These are phyloP conservation scores for Phytopythium ostracodes DNA, from an alignment of 352 stramenopile genomes.

Conservation along the genomic window DNA sequence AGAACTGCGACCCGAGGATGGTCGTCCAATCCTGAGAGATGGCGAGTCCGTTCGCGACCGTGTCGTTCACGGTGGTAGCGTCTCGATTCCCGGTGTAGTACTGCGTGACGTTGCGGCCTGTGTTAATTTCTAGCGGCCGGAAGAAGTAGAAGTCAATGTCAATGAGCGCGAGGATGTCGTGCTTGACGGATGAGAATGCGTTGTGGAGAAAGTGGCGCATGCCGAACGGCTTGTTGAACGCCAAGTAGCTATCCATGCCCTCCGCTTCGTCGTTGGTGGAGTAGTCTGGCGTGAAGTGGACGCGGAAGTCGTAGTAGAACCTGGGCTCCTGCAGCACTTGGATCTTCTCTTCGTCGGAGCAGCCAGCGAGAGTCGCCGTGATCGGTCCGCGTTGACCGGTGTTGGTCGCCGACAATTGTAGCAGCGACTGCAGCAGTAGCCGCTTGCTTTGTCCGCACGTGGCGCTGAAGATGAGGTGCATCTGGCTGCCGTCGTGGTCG, in stretches of 20 bases:
- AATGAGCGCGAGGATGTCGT: conserved; percentile 34
- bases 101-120: conserved; percentile 27
- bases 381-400: conserved; percentile 39
- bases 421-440: conserved; percentile 28
- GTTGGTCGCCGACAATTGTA: conserved; percentile 35
- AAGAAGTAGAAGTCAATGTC: conserved; percentile 41
- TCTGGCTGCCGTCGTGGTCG: conserved; percentile 23
- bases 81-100: conserved; percentile 39
- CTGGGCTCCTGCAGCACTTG: conserved; percentile 26
- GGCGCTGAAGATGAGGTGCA: conserved; percentile 52
- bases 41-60: conserved; percentile 28
- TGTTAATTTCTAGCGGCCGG: conserved; percentile 37
- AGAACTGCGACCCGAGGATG: conserved; percentile 36
- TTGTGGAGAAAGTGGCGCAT: conserved; percentile 48
- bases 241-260: conserved; percentile 36
- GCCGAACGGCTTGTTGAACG: conserved; percentile 52
- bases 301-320: conserved; percentile 51
- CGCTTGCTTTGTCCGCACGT: conserved; percentile 35
- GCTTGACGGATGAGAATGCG: conserved; percentile 29
- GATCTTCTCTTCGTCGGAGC: conserved; percentile 21
- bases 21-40: conserved; percentile 44
- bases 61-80: conserved; percentile 27
- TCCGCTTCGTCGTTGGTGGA: conserved; percentile 26
- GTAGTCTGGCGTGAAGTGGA: conserved; percentile 44
- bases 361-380: conserved; percentile 44